Percentiles rank a stretch among this genome's conserved stretches.
Conservation (phyloP, 257 asterid genomes). For the Solanum chilense region DNA sequence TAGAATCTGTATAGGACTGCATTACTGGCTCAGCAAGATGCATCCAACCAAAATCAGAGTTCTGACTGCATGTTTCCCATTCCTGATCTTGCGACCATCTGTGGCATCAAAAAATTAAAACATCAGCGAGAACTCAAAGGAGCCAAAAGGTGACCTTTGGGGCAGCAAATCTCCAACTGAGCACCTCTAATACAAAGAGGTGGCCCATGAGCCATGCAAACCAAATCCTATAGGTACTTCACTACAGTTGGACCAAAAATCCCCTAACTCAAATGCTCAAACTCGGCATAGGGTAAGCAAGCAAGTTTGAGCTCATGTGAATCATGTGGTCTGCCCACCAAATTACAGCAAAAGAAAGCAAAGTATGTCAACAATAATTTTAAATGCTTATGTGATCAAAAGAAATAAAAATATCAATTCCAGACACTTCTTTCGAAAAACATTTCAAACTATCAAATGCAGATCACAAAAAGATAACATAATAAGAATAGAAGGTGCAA, state of each 20-base stretch:
- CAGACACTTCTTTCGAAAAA: background rate
- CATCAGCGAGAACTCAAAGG: background rate
- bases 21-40: conserved; percentile 81
- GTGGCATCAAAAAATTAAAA: background rate
- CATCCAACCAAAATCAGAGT: conserved; percentile 86
- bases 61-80: conserved; percentile 60
- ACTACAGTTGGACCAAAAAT: background rate
- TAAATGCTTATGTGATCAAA: background rate
- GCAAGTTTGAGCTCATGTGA: background rate
- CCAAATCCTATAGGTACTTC: background rate
- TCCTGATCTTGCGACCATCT: conserved; percentile 73
- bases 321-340: background rate
- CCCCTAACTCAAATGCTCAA: background rate
- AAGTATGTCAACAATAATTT: background rate
- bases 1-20: conserved; percentile 82
- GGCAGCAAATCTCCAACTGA: background rate
- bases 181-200: background rate
- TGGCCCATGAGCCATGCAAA: background rate
- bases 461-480: background rate
- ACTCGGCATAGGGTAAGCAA: background rate
- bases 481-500: background rate
- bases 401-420: background rate
- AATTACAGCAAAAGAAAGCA: background rate
- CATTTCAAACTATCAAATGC: background rate
- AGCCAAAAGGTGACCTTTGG: background rate